These are phyloP conservation scores for Tephrocybe rancida DNA, from an alignment of 768 basidiomycete species.

Conservation along the genomic window DNA sequence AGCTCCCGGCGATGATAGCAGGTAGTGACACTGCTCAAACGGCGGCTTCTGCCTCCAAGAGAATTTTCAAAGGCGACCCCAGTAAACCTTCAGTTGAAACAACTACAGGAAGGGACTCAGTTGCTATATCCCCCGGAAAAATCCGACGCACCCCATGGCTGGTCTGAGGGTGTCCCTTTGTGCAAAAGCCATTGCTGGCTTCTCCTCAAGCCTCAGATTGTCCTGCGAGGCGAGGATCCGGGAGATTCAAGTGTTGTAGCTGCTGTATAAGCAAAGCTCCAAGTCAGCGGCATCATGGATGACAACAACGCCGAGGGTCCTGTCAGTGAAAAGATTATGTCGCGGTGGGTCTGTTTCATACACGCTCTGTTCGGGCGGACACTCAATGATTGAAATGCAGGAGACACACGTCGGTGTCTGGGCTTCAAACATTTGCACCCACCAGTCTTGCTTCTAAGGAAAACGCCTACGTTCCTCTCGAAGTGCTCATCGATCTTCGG, in stretches of 20 bases:
- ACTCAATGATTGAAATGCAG: slow-evolving; percentile 37
- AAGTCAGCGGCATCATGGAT: slow-evolving; percentile 83
- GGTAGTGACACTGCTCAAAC: slow-evolving; percentile 56
- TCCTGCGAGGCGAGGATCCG: slow-evolving; percentile 61
- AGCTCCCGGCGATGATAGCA: slow-evolving; percentile 28
- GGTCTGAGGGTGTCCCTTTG: slow-evolving; percentile 71
- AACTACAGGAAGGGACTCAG: slow-evolving; percentile 24
- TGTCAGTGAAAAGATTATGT: slow-evolving; percentile 84
- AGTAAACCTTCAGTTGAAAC: slow-evolving; percentile 47
- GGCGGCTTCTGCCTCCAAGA: slow-evolving; percentile 68
- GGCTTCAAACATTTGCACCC: slow-evolving; percentile 89
- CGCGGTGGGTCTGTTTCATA: slow-evolving; percentile 61
- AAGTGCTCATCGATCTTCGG: slow-evolving; percentile 84
- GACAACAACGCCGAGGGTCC: slow-evolving; percentile 76
- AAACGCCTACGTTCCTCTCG: slow-evolving; percentile 76
- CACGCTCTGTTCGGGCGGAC: no score
- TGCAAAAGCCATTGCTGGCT: slow-evolving; percentile 78
- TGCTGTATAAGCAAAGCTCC: slow-evolving; percentile 78
- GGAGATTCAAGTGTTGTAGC: slow-evolving; percentile 71
- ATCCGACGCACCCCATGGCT: slow-evolving; percentile 67
- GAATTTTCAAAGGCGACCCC: slow-evolving; percentile 60
- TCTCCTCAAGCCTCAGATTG: slow-evolving; percentile 90
- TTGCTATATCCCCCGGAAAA: slow-evolving; percentile 32
- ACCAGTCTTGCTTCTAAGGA: slow-evolving; percentile 39
- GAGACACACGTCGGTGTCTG: slow-evolving; percentile 76